Conservation (phyloP, 768 basidiomycete species). For the Paxillus ammoniavirescens region DNA sequence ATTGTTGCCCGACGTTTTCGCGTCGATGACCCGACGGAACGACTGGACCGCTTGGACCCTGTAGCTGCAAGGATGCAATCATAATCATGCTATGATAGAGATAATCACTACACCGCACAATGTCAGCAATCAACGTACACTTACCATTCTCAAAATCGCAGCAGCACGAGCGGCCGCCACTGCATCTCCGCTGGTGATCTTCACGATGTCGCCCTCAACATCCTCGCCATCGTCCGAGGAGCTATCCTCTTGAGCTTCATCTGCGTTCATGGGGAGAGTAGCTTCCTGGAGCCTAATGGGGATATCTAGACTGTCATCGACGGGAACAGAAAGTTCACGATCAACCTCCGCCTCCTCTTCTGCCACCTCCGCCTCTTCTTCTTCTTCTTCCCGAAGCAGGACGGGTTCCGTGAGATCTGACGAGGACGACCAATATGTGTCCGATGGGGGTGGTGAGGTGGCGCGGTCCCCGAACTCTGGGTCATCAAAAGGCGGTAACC, state of each 20-base stretch:
- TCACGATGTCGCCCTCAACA: slow-evolving; percentile 54
- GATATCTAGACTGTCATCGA: slow-evolving; percentile 15
- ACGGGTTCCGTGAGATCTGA: neutral
- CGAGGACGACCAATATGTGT: slow-evolving; percentile 7
- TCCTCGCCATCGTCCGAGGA: slow-evolving; percentile 30
- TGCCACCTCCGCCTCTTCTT: slow-evolving; percentile 4
- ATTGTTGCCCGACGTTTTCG: slow-evolving; percentile 39
- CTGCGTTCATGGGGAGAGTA: neutral
- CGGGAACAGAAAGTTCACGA: slow-evolving; percentile 35
- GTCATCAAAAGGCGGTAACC: slow-evolving; percentile 3
- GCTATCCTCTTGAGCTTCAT: slow-evolving; percentile 10
- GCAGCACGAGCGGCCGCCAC: slow-evolving; percentile 89
- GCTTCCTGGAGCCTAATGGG: neutral
- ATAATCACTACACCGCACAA: neutral
- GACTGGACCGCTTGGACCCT: slow-evolving; percentile 24
- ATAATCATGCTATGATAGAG: slow-evolving; percentile 67
- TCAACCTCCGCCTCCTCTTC: slow-evolving; percentile 33
- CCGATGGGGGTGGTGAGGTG: slow-evolving; percentile 21
- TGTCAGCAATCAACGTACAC: slow-evolving; percentile 16
- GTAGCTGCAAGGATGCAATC: slow-evolving; percentile 60
- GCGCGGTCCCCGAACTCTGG: slow-evolving; percentile 17
- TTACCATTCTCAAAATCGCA: slow-evolving; percentile 86
- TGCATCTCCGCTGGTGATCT: slow-evolving; percentile 83
- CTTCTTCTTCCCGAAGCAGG: slow-evolving; percentile 13
- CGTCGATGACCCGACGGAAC: slow-evolving; percentile 31